Conservation (phyloP, 2,329 filamentous ascomycete species). For the Sporothrix dimorphospora region DNA sequence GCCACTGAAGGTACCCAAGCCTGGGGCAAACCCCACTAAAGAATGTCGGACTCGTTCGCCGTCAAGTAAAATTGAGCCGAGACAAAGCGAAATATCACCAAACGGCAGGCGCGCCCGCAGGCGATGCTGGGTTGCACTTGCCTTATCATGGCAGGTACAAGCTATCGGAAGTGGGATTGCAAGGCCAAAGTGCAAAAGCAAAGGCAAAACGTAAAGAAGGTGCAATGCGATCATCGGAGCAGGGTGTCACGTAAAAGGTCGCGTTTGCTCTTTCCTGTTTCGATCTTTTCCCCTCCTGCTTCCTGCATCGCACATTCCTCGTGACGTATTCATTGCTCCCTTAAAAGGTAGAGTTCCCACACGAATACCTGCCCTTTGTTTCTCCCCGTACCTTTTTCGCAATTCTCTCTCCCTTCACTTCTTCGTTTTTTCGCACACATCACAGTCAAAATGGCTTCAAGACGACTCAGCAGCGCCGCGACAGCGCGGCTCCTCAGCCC, state of each 20-base stretch:
- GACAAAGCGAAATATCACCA: constrained; percentile 37
- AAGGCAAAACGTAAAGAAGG: not conserved
- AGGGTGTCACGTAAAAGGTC: constrained; percentile 7
- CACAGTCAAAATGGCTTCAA: constrained; percentile 32
- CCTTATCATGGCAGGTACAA: constrained; percentile 26
- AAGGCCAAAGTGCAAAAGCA: not conserved
- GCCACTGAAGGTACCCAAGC: not conserved
- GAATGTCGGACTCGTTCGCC: not conserved
- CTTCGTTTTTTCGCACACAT: constrained; percentile 1
- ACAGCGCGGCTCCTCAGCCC: constrained; percentile 29
- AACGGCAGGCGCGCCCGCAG: not conserved
- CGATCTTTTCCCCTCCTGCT: not conserved
- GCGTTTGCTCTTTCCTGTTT: constrained; percentile 13
- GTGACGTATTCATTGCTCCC: not conserved
- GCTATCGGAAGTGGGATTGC: not conserved
- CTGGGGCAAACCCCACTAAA: not conserved
- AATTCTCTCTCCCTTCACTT: not conserved
- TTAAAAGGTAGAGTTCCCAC: not conserved
- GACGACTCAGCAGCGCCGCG: constrained; percentile 29
- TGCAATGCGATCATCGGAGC: constrained; percentile 26
- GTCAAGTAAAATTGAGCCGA: constrained; percentile 34
- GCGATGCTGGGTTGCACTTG: not conserved
- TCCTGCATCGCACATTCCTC: constrained; percentile 10
- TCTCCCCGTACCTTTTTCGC: not conserved
- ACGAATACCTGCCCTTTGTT: not conserved